phyloP scores from a whole-genome alignment of 1,284 basidiomycete species.

The Ganoderma leucocontextum region DNA sequence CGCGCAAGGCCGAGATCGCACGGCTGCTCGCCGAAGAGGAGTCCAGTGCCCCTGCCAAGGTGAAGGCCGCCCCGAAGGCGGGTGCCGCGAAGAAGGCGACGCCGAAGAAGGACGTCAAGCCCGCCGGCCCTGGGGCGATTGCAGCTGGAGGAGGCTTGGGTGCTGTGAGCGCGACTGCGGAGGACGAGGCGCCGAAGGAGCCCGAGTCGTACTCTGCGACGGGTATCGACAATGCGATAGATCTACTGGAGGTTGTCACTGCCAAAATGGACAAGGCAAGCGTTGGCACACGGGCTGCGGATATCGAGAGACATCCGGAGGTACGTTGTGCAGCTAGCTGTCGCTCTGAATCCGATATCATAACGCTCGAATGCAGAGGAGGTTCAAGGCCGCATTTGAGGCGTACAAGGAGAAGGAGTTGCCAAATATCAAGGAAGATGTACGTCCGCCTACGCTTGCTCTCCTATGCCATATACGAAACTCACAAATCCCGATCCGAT shows the following conservation, averaged over 20 bases:
- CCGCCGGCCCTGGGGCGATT: slow-evolving; percentile 81
- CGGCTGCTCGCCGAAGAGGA: slow-evolving; percentile 89
- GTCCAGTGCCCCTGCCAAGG: slow-evolving; percentile 67
- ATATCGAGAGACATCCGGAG: slow-evolving; percentile 94
- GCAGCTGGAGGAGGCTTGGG: slow-evolving; percentile 68
- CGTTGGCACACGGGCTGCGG: slow-evolving; percentile 83
- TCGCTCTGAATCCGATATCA: background rate
- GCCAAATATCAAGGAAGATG: slow-evolving; percentile 80
- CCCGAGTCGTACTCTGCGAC: slow-evolving; percentile 82
- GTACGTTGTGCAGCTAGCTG: slow-evolving; percentile 52
- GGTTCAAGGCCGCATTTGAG: slow-evolving; percentile 93
- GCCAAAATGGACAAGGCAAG: slow-evolving; percentile 94
- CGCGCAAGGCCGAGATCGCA: slow-evolving; percentile 80
- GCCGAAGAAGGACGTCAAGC: slow-evolving; percentile 52
- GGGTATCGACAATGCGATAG: slow-evolving; percentile 92
- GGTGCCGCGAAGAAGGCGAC: slow-evolving; percentile 58
- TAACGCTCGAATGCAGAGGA: slow-evolving; percentile 57
- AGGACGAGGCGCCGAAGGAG: slow-evolving; percentile 46
- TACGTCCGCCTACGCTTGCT: slow-evolving; percentile 41
- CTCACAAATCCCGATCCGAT: background rate
- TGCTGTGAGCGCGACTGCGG: slow-evolving; percentile 33
- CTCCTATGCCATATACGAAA: slow-evolving; percentile 10
- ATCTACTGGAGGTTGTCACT: slow-evolving; percentile 88
- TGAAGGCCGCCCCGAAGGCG: slow-evolving; percentile 74
- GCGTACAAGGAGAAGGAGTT: slow-evolving; percentile 92